Conservation (phyloP, 495 filamentous ascomycete genomes). For the Darksidea phi region DNA sequence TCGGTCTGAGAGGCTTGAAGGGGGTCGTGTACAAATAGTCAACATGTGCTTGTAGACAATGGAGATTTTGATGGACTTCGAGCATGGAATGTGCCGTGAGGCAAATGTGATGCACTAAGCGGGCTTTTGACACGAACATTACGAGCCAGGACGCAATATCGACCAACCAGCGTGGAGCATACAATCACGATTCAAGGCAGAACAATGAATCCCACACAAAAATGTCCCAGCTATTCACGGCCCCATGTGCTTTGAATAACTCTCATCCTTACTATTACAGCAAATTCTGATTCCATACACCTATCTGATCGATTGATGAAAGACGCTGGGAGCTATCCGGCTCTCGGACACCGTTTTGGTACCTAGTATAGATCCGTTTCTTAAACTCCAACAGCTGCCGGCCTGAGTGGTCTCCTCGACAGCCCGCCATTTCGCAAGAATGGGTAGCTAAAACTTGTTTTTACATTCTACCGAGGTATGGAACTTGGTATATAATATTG, state of each 20-base stretch:
- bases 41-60: constrained; percentile 27
- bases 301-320: too few species aligned
- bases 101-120: not conserved
- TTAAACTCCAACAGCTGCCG: constrained; percentile 20
- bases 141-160: not conserved
- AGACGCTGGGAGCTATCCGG: too few species aligned
- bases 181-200: not conserved
- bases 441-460: too few species aligned
- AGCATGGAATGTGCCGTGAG: not conserved
- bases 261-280: too few species aligned
- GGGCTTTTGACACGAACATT: not conserved
- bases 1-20: not conserved
- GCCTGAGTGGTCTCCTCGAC: constrained; percentile 17
- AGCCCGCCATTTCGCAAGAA: not conserved
- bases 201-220: too few species aligned
- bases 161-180: not conserved
- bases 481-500: too few species aligned
- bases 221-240: too few species aligned
- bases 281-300: too few species aligned
- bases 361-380: not conserved
- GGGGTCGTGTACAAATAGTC: constrained; percentile 25
- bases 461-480: too few species aligned
- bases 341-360: not conserved
- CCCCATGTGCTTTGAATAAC: too few species aligned
- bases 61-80: not conserved